phyloP scores from a whole-genome alignment of 768 basidiomycete genomes.

The Tricholoma sp. region DNA sequence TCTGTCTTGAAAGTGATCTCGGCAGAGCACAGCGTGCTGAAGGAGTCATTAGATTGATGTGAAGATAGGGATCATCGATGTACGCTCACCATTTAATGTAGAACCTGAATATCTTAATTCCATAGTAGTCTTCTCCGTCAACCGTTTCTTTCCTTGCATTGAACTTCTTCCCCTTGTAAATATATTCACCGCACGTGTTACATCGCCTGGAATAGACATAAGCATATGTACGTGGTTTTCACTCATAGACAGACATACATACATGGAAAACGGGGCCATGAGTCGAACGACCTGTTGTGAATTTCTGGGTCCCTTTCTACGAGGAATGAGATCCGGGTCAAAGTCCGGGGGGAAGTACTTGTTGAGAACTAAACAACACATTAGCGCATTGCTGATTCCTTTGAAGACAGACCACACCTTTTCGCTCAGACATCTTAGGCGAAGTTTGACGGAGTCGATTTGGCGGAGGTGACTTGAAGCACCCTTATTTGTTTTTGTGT shows the following conservation, averaged over 20 bases:
- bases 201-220: constrained; percentile 57
- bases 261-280: constrained; percentile 99
- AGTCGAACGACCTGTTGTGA: constrained; percentile 96
- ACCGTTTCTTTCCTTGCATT: constrained; percentile 99
- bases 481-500: background rate
- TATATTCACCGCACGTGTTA: constrained; percentile 96
- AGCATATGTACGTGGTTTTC: background rate
- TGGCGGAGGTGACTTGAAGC: background rate
- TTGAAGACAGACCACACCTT: constrained; percentile 42
- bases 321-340: constrained; percentile 93
- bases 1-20: constrained; percentile 99
- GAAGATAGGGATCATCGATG: background rate
- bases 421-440: constrained; percentile 73
- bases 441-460: background rate
- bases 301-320: constrained; percentile 87
- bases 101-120: constrained; percentile 94
- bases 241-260: constrained; percentile 19
- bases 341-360: constrained; percentile 98
- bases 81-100: constrained; percentile 80
- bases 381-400: background rate
- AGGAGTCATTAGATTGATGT: constrained; percentile 10
- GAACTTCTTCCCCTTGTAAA: constrained; percentile 99
- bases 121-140: constrained; percentile 94
- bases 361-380: constrained; percentile 63
- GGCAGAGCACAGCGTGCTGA: constrained; percentile 88